Conservation (phyloP, 208 protist genomes). For the Trypanosoma avium region DNA sequence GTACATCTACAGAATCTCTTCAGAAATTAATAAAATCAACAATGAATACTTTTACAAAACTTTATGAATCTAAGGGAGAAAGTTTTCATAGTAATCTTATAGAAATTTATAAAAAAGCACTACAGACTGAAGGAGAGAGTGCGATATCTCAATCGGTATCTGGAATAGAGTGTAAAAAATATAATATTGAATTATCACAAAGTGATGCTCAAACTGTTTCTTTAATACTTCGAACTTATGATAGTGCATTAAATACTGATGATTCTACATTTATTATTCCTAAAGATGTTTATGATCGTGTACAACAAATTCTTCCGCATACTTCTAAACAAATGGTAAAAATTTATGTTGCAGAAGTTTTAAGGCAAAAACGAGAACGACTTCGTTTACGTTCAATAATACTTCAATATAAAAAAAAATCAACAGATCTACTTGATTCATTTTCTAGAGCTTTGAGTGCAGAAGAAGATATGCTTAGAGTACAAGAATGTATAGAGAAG, state of each 20-base stretch:
- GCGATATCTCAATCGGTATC: slow-evolving; percentile 3
- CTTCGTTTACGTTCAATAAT: slow-evolving; percentile 9
- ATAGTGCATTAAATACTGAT: background rate
- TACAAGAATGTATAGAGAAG: slow-evolving; percentile 25
- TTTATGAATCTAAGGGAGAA: background rate
- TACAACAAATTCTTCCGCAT: slow-evolving; percentile 26
- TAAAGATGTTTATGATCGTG: slow-evolving; percentile 29
- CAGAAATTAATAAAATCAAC: slow-evolving; percentile 7
- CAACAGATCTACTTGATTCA: slow-evolving; percentile 23
- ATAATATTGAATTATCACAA: background rate
- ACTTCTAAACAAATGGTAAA: background rate
- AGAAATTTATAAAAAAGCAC: slow-evolving; percentile 15
- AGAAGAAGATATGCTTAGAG: slow-evolving; percentile 15
- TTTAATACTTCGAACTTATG: slow-evolving; percentile 31
- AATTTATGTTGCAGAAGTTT: slow-evolving; percentile 25
- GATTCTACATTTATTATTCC: background rate
- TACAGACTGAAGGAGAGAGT: slow-evolving; percentile 13
- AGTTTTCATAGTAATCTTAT: slow-evolving; percentile 1
- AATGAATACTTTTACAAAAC: slow-evolving; percentile 19
- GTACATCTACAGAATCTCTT: slow-evolving; percentile 14
- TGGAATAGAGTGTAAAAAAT: background rate
- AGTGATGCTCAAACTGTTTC: slow-evolving; percentile 25
- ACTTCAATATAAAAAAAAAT: slow-evolving; percentile 27
- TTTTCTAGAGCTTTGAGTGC: slow-evolving; percentile 25
- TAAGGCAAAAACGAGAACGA: slow-evolving; percentile 16